These are phyloP conservation scores for Dichotomopilus funicola DNA, from an alignment of 2,329 filamentous ascomycete genomes.

Conservation along the genomic window DNA sequence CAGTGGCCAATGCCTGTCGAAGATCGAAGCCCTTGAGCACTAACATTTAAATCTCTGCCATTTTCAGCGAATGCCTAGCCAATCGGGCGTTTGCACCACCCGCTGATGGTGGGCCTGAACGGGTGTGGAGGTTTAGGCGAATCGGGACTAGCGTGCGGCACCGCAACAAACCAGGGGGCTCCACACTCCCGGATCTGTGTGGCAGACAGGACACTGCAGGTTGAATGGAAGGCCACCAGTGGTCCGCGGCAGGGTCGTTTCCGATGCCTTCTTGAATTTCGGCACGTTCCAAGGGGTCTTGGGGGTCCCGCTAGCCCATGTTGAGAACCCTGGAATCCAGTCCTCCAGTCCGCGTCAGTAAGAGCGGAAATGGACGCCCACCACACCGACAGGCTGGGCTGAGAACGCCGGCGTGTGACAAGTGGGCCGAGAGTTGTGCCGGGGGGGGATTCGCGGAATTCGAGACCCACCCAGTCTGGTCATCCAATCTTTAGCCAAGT, in stretches of 20 bases:
- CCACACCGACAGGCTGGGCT: neutral
- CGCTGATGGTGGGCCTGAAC: neutral
- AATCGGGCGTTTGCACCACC: constrained; percentile 8
- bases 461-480: constrained; percentile 21
- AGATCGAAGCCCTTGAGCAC: constrained; percentile 4
- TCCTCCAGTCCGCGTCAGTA: no score
- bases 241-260: neutral
- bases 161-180: neutral
- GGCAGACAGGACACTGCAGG: neutral
- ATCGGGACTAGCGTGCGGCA: neutral
- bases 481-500: constrained; percentile 20
- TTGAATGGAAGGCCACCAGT: neutral
- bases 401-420: neutral
- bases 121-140: neutral
- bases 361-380: neutral
- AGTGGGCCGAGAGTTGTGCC: neutral
- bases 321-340: no score
- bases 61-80: constrained; percentile 1
- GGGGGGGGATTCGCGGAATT: constrained; percentile 15
- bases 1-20: neutral
- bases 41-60: constrained; percentile 17
- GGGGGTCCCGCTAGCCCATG: no score
- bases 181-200: neutral
- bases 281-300: no score
- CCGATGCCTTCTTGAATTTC: neutral